Conservation (phyloP, 1,284 basidiomycete genomes). For the Austropuccinia psidii region DNA sequence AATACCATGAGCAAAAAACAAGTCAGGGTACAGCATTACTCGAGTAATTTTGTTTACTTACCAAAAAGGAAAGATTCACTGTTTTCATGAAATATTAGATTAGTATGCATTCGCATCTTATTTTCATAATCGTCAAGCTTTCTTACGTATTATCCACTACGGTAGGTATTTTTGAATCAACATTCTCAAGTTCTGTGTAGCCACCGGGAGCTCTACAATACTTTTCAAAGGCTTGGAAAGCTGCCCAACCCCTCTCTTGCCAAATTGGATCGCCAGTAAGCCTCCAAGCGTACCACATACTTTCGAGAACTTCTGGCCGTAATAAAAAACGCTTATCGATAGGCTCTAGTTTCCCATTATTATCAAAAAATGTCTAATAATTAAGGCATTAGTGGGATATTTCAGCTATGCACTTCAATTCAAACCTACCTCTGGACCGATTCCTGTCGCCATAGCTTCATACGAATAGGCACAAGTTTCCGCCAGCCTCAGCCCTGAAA, state of each 20-base stretch:
- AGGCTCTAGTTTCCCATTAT: background rate
- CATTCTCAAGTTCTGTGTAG: background rate
- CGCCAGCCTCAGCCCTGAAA: background rate
- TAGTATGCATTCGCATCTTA: background rate
- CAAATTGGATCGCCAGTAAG: conserved; percentile 62
- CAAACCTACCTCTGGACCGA: background rate
- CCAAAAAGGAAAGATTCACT: background rate
- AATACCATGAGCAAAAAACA: background rate
- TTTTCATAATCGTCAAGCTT: background rate
- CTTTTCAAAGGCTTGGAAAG: background rate
- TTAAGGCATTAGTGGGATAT: no score
- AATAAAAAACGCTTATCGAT: background rate
- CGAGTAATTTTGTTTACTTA: background rate
- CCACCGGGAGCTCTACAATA: background rate
- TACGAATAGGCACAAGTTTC: background rate
- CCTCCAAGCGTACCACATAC: conserved; percentile 62
- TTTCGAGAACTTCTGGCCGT: conserved; percentile 57
- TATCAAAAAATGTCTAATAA: background rate
- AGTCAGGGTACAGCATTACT: background rate
- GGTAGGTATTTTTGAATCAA: background rate
- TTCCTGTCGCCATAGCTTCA: background rate
- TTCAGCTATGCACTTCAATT: background rate
- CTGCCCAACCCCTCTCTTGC: conserved; percentile 44
- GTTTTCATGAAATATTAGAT: background rate
- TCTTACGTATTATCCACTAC: background rate